Base-by-base conservation (phyloP, 495 filamentous ascomycete species). In the Daldinia decipiens region DNA sequence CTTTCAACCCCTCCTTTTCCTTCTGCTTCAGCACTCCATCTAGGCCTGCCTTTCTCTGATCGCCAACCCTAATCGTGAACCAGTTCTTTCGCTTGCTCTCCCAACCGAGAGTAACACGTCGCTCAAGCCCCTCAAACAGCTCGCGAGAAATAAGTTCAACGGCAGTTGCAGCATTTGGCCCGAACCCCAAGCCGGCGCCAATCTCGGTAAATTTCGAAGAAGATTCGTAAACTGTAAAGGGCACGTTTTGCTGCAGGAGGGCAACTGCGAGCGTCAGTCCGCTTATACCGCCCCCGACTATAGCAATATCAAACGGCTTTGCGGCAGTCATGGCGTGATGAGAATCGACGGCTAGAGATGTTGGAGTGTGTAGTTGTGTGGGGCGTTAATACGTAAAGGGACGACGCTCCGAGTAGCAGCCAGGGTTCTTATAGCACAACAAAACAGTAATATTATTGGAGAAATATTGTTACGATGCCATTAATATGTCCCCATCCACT, bases 141-240 rank as follows among this genome's bases (percentile, higher is more conserved):
- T 77, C 73, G 8, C 81, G 79, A 34, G 86, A 81, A 54, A 89
- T 82, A 5, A 85, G 40, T 5, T 74, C 70, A 83, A 91, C 87
- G 0, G 88, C 88, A 1, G 81, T 77, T 5, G 84, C 78, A 6
- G 88, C 82, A 72, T 91, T 91, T 36, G 87, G 84, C 0, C 85
- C 85, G 39, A 91, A 85, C 11, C 81, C 84, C 3, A 91, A 82
- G 11, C 89, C 89, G 2, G 89, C 89, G 29, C 90, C 90, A 4
- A 91, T 84, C 66, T 87, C 85, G 1, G 78, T 77, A 40, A 89
- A 85, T 0, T 68, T 68, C 5, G 72, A 55, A 0, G 82, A 82
- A 9, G 85, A 80, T 65, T 89, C 87, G 77, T 88, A 90, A 57
- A 89, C 74, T 5, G 78, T 84, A 55, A 84, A 70, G 1, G 79